Percentiles rank a stretch among this genome's conserved stretches.
phyloP scores from a whole-genome alignment of 352 stramenopile species.

The Salisapilia sapeloensis region DNA sequence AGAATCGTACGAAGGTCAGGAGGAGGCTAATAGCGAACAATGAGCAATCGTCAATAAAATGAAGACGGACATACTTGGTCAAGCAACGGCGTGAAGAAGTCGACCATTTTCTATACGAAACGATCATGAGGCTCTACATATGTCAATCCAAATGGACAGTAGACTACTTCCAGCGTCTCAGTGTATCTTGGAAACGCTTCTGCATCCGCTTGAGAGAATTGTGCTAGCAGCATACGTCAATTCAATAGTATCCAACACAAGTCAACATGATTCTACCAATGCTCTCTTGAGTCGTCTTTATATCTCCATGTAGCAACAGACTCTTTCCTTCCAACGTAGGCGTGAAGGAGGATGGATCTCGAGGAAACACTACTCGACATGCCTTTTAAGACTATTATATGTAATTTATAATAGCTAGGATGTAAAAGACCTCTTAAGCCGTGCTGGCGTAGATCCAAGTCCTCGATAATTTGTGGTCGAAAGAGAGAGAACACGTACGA shows the following conservation, averaged over 20 bases:
- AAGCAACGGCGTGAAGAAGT: conserved; percentile 70
- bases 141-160: background rate
- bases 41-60: background rate
- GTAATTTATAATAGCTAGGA: background rate
- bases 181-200: conserved; percentile 72
- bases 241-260: background rate
- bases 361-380: conserved; percentile 32
- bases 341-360: conserved; percentile 80
- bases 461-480: conserved; percentile 77
- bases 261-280: conserved; percentile 20
- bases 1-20: conserved; percentile 59
- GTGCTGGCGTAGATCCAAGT: conserved; percentile 67
- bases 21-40: conserved; percentile 17
- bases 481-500: conserved; percentile 86
- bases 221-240: conserved; percentile 15
- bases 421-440: conserved; percentile 42
- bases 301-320: conserved; percentile 66
- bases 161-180: conserved; percentile 51
- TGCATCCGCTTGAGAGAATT: conserved; percentile 70
- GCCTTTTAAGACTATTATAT: background rate
- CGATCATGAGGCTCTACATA: background rate
- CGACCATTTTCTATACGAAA: conserved; percentile 34
- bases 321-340: conserved; percentile 56
- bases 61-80: conserved; percentile 26
- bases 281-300: conserved; percentile 51